These are phyloP conservation scores for Skeletonema costatum DNA, from an alignment of 108 stramenopile species.

Conservation along the genomic window DNA sequence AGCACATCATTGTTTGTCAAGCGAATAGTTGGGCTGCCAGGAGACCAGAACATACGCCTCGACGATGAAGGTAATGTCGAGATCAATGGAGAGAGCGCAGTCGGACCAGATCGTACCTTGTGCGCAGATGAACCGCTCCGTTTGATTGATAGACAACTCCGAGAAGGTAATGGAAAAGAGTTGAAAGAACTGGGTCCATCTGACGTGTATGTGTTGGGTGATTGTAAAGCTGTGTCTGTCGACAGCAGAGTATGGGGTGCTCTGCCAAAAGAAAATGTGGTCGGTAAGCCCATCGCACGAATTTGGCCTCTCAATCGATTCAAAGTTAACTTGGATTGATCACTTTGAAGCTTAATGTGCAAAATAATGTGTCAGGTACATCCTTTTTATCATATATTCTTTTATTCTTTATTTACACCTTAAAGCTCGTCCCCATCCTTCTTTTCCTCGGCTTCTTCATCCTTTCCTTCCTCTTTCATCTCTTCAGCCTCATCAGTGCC, in stretches of 20 bases:
- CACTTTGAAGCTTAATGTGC: background rate
- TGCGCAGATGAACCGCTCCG: constrained; percentile 48
- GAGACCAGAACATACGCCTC: constrained; percentile 33
- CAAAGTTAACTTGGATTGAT: background rate
- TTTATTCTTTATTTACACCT: constrained; percentile 4
- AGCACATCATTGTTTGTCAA: constrained; percentile 50
- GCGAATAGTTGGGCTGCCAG: constrained; percentile 44
- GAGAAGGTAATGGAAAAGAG: constrained; percentile 39
- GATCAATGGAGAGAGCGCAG: constrained; percentile 24
- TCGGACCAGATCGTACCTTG: constrained; percentile 35
- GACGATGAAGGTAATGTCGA: constrained; percentile 24
- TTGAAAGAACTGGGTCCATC: constrained; percentile 19
- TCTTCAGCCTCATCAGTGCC: constrained; percentile 2
- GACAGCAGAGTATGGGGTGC: constrained; percentile 49
- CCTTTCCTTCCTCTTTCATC: background rate
- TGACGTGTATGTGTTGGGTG: constrained; percentile 52
- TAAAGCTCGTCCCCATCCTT: constrained; percentile 47
- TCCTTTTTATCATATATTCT: background rate
- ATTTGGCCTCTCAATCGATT: constrained; percentile 47
- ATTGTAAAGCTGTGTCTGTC: constrained; percentile 48
- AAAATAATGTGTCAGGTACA: background rate
- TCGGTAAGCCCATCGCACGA: constrained; percentile 39
- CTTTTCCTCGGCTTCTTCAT: constrained; percentile 28
- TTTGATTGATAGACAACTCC: constrained; percentile 37
- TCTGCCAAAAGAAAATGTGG: constrained; percentile 45